Percentiles rank a stretch among this genome's conserved stretches.
Evolutionary conservation across 495 filamentous ascomycete species (phyloP).

Genomic region (Penicillium pancosmium): DNA sequence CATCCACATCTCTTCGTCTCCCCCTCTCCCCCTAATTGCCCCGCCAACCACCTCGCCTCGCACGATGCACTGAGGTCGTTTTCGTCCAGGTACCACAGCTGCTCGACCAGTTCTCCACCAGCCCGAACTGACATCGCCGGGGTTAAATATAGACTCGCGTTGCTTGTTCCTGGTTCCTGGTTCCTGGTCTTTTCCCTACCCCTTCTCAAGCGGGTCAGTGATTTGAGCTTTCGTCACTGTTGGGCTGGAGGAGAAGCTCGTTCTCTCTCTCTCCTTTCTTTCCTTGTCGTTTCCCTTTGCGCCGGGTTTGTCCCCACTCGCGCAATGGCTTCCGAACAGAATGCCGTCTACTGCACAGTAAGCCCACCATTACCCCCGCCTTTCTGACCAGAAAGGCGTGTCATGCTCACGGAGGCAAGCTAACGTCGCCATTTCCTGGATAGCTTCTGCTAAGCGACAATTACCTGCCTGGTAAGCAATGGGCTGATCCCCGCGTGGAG

Average conservation of each 20-base stretch:
- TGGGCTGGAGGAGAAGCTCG: too few species aligned
- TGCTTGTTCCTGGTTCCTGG: constrained; percentile 3
- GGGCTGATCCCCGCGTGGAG: not conserved
- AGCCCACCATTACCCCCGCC: constrained; percentile 13
- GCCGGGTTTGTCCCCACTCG: not conserved
- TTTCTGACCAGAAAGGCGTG: not conserved
- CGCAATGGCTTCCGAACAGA: constrained; percentile 37
- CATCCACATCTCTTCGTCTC: constrained; percentile 1
- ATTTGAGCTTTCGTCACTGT: too few species aligned
- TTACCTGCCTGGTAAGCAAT: constrained; percentile 79
- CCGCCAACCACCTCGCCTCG: constrained; percentile 10
- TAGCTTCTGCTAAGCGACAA: constrained; percentile 88
- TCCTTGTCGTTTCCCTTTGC: constrained; percentile 7
- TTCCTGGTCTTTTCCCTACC: not conserved
- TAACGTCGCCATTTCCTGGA: not conserved
- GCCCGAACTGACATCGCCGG: constrained; percentile 20
- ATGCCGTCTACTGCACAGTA: constrained; percentile 63
- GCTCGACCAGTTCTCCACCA: constrained; percentile 13
- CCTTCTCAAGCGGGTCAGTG: too few species aligned
- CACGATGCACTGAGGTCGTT: constrained; percentile 26
- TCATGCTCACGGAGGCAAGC: not conserved
- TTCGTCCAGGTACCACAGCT: constrained; percentile 34
- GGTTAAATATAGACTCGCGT: constrained; percentile 4
- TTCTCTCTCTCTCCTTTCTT: not conserved
- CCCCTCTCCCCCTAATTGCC: not conserved